Conservation (phyloP, 768 basidiomycete species). For the Lactarius vividus region DNA sequence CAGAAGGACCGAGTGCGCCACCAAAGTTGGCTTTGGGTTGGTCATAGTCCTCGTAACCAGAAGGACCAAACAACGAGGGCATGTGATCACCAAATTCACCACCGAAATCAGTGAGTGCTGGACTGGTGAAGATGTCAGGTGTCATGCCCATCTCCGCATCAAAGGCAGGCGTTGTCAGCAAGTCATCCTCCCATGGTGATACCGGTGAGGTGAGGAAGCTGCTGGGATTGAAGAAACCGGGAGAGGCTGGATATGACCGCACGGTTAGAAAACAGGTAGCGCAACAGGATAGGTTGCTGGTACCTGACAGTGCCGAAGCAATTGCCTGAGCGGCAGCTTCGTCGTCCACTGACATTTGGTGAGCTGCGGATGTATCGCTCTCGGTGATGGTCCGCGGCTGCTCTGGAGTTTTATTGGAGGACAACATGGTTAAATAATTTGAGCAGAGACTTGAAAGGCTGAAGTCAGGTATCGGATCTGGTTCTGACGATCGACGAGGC, state of each 20-base stretch:
- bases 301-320: slow-evolving; percentile 25
- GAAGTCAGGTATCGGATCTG: slow-evolving; percentile 44
- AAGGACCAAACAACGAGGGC: slow-evolving; percentile 28
- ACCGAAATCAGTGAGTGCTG: slow-evolving; percentile 39
- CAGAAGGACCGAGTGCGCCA: slow-evolving; percentile 1
- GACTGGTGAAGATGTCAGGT: slow-evolving; percentile 44
- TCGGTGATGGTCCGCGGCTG: slow-evolving; percentile 32
- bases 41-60: slow-evolving; percentile 19
- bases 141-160: slow-evolving; percentile 35
- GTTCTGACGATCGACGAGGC: slow-evolving; percentile 41
- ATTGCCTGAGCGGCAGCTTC: slow-evolving; percentile 26
- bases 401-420: slow-evolving; percentile 44
- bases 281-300: background rate
- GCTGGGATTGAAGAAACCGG: slow-evolving; percentile 41
- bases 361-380: slow-evolving; percentile 29
- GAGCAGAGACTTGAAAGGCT: slow-evolving; percentile 46
- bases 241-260: slow-evolving; percentile 35
- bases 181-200: slow-evolving; percentile 47
- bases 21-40: slow-evolving; percentile 15
- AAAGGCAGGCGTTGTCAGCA: slow-evolving; percentile 45
- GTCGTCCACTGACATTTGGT: background rate
- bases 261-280: background rate
- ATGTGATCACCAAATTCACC: slow-evolving; percentile 37
- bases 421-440: slow-evolving; percentile 70
- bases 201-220: slow-evolving; percentile 49